Evolutionary conservation across 2,329 filamentous ascomycete genomes (phyloP), one percentile per base, ranked within the genome.

Genomic region (Nothophoma quercina): DNA sequence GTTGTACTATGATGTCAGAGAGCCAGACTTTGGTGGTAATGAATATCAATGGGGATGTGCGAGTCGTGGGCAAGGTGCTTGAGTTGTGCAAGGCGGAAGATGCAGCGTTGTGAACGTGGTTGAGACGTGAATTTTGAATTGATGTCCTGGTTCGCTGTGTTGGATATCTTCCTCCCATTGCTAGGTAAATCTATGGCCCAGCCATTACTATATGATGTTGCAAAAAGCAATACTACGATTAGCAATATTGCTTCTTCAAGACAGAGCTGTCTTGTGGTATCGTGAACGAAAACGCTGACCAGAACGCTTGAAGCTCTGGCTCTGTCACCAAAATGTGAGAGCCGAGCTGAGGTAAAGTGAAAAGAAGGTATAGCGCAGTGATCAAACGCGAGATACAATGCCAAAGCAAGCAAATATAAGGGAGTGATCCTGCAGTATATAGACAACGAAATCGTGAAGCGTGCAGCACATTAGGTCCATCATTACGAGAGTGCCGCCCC

Each of bases 301-400:
- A 44, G 50, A 53, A 53, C 50, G 50, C 50, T 53, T 53, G 38
- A 53, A 43, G 43, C 50, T 47, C 50, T 12, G 29, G 43, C 50
- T 53, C 50, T 21, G 43, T 53, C 50, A 46, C 30, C 21, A 39
- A n/a, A 19, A 28, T 23, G 43, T 46, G 50, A 53, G 50, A 53
- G 50, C 39, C 29, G 33, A 44, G 36, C 43, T 43, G 18, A n/a
- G 5, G 18, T 23, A 28, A 32, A 43, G 7, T 38, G 43, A 48
- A 53, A 30, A 44, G 38, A 47, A 53, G 38, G 38, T 53, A 23
- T 44, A 48, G n/a, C 38, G 38, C 50, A 23, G 33, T 43, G 34
- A 30, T 43, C 43, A 34, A 53, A 44, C 39, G 50, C 50, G 38
- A 33, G n/a, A 16, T 16, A 29, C 26, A 41, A 10, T 12, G 22